phyloP scores from a whole-genome alignment of 192 early-diverging fungal species.

The Umbelopsis vinacea region DNA sequence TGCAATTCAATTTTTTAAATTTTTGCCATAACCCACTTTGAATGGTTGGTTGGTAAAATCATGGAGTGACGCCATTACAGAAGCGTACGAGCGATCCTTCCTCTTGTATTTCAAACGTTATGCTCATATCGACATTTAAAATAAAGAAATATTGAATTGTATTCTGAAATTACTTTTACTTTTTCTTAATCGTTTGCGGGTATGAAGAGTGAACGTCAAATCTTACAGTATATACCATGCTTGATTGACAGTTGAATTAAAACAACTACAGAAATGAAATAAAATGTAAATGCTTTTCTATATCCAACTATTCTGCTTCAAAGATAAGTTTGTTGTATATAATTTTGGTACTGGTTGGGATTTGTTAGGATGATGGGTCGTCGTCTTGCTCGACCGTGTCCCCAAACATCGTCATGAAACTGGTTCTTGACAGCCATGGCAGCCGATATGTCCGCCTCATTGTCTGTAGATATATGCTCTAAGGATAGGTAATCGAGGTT shows the following conservation, averaged over 20 bases:
- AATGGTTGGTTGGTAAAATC: too few relatives aligned
- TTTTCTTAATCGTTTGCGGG: too few relatives aligned
- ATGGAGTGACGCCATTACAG: too few relatives aligned
- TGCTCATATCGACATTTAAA: too few relatives aligned
- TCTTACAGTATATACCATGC: too few relatives aligned
- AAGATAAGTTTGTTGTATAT: background rate
- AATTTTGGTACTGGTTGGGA: constrained; percentile 4
- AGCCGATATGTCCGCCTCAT: background rate
- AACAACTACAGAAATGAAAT: background rate
- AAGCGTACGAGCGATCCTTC: too few relatives aligned
- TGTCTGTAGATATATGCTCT: background rate
- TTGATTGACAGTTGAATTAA: too few relatives aligned
- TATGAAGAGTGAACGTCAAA: too few relatives aligned
- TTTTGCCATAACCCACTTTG: too few relatives aligned
- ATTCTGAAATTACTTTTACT: too few relatives aligned
- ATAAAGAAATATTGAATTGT: too few relatives aligned
- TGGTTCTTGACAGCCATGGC: constrained; percentile 1
- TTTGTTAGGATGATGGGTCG: background rate
- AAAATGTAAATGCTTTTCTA: background rate
- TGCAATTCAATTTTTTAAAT: background rate
- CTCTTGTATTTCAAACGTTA: too few relatives aligned
- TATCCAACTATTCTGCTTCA: background rate
- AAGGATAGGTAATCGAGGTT: constrained; percentile 8
- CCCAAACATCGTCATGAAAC: constrained; percentile 3
- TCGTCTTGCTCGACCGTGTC: background rate